A percentile compares a stretch with the other conserved stretches of the same genome.
Evolutionary conservation across 257 asterid species (phyloP).

Genomic region (Rehmannia glutinosa): DNA sequence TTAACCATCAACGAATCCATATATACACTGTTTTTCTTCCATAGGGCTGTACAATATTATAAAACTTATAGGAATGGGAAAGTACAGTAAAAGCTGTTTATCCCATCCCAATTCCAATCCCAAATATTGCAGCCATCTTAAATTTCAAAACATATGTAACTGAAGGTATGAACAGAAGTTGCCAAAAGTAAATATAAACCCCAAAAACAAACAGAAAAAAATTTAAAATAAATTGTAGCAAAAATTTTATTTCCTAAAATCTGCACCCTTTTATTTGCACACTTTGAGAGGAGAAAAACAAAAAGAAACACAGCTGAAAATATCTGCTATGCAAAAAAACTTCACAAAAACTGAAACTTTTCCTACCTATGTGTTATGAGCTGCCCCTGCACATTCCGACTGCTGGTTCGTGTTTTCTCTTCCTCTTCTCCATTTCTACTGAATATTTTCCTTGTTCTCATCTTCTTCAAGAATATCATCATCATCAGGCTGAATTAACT

Average conservation of each 20-base stretch:
- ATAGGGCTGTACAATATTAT: too few relatives aligned
- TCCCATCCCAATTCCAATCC: too few relatives aligned
- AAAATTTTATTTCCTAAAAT: neutral
- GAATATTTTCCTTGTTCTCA: neutral
- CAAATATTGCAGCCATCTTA: too few relatives aligned
- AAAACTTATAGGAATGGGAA: too few relatives aligned
- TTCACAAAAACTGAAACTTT: conserved; percentile 14
- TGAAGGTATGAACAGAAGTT: neutral
- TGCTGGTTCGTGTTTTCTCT: neutral
- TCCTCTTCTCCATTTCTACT: neutral
- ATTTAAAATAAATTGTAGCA: too few relatives aligned
- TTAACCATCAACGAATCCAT: neutral
- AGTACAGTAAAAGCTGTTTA: too few relatives aligned
- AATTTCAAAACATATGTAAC: too few relatives aligned
- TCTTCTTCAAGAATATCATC: conserved; percentile 44
- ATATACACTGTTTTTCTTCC: too few relatives aligned
- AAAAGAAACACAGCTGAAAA: neutral
- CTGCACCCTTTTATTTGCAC: conserved; percentile 19
- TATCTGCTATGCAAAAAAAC: conserved; percentile 11
- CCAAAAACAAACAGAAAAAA: neutral
- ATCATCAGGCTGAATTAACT: conserved; percentile 54
- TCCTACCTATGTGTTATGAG: conserved; percentile 4
- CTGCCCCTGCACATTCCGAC: neutral
- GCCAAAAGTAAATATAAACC: neutral
- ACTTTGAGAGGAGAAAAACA: neutral